These are phyloP conservation scores for Arbutus unedo DNA, from an alignment of 148 eudicot species.

Conservation along the genomic window DNA sequence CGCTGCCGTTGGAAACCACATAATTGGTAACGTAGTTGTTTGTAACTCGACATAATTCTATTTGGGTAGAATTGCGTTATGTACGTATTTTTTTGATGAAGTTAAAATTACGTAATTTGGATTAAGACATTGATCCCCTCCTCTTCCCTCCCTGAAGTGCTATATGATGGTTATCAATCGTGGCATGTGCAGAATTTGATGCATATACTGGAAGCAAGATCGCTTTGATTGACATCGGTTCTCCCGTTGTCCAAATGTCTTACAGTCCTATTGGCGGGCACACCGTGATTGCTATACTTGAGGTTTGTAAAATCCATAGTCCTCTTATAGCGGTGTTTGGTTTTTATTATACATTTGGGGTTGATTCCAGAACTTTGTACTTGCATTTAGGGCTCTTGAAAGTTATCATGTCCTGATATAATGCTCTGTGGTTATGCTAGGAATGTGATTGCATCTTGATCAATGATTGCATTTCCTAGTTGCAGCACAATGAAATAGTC, in stretches of 20 bases:
- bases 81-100: background rate
- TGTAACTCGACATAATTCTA: background rate
- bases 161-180: background rate
- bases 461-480: background rate
- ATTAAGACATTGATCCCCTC: background rate
- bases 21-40: constrained; percentile 47
- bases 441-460: background rate
- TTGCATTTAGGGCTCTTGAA: background rate
- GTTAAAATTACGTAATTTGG: background rate
- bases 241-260: constrained; percentile 86
- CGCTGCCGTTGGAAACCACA: constrained; percentile 66
- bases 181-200: constrained; percentile 67
- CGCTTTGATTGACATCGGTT: constrained; percentile 77
- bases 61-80: background rate
- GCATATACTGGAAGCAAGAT: constrained; percentile 88
- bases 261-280: constrained; percentile 87
- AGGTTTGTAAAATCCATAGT: constrained; percentile 43
- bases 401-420: background rate
- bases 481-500: background rate
- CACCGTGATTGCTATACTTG: constrained; percentile 79
- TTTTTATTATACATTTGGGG: background rate
- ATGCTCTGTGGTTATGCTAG: background rate
- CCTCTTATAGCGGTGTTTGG: background rate
- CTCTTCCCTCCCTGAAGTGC: background rate
- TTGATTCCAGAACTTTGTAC: background rate